Conservation (phyloP, 148 eudicot species). For the Spergularia marina region DNA sequence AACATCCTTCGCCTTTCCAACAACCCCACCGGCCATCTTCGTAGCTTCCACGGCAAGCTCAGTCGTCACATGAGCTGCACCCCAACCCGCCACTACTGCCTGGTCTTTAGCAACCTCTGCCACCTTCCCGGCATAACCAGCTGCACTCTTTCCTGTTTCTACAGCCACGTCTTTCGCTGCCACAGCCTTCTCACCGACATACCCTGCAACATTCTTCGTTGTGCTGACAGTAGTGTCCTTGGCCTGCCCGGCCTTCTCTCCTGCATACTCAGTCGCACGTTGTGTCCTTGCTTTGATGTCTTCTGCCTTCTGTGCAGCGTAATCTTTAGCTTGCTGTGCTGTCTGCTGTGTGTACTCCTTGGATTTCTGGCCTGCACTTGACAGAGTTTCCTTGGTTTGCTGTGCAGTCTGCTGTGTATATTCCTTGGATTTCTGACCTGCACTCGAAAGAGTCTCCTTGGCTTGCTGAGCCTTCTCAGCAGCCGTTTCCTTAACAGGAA, state of each 20-base stretch:
- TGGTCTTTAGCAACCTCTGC: constrained; percentile 53
- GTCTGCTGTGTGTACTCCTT: no score
- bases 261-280: no score
- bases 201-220: constrained; percentile 34
- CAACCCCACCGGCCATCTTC: constrained; percentile 37
- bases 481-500: constrained; percentile 30
- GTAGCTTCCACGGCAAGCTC: constrained; percentile 59
- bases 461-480: constrained; percentile 43
- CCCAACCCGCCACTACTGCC: constrained; percentile 66
- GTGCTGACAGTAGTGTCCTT: constrained; percentile 37
- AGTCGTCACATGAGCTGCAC: constrained; percentile 40
- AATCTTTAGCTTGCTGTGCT: background rate
- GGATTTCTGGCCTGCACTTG: background rate
- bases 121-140: constrained; percentile 43
- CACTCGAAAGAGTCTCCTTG: constrained; percentile 19
- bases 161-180: constrained; percentile 43
- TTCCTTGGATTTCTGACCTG: constrained; percentile 18
- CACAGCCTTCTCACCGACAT: constrained; percentile 43
- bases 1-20: constrained; percentile 46
- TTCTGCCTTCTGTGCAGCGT: no score
- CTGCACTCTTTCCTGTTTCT: constrained; percentile 38
- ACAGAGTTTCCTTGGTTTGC: constrained; percentile 8
- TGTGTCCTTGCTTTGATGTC: no score
- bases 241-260: constrained; percentile 18
- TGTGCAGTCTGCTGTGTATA: constrained; percentile 8